A percentile compares a stretch with the other conserved stretches of the same genome.
Evolutionary conservation across 441 rosid species (phyloP).

Genomic region (Theobroma grandiflorum): DNA sequence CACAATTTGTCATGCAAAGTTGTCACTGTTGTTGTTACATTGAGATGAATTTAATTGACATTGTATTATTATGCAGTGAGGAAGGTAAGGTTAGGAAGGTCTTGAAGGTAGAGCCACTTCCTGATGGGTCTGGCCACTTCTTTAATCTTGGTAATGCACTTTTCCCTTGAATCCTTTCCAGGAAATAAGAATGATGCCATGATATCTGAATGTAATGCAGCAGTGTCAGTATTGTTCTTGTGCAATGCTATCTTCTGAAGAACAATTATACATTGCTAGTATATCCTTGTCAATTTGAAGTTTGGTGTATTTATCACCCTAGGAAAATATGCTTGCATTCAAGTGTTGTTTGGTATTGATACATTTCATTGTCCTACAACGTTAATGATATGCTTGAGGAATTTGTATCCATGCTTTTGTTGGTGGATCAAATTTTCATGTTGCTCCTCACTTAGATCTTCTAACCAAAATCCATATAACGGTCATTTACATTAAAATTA

Average conservation of each 20-base stretch:
- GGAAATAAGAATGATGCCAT: slow-evolving; percentile 19
- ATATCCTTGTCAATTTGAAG: neutral
- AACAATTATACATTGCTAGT: neutral
- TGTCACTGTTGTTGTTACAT: neutral
- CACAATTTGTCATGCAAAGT: neutral
- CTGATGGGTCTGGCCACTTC: slow-evolving; percentile 95
- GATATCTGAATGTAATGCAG: slow-evolving; percentile 15
- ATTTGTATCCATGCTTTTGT: neutral
- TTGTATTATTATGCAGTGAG: slow-evolving; percentile 57
- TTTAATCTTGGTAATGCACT: slow-evolving; percentile 83
- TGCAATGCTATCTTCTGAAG: neutral
- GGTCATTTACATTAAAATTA: neutral
- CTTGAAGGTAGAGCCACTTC: slow-evolving; percentile 93
- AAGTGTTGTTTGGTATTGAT: neutral
- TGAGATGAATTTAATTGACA: slow-evolving; percentile 2
- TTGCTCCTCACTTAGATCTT: neutral
- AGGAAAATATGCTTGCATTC: neutral
- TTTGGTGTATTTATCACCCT: neutral
- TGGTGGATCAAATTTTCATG: neutral
- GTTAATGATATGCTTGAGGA: neutral
- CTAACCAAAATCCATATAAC: neutral
- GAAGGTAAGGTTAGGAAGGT: slow-evolving; percentile 95
- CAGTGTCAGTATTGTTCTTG: neutral
- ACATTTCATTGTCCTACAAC: neutral
- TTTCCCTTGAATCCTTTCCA: slow-evolving; percentile 30